Percentiles rank a stretch among this genome's conserved stretches.
phyloP scores from a whole-genome alignment of 2,329 filamentous ascomycete genomes.

The Alternaria arbusti region DNA sequence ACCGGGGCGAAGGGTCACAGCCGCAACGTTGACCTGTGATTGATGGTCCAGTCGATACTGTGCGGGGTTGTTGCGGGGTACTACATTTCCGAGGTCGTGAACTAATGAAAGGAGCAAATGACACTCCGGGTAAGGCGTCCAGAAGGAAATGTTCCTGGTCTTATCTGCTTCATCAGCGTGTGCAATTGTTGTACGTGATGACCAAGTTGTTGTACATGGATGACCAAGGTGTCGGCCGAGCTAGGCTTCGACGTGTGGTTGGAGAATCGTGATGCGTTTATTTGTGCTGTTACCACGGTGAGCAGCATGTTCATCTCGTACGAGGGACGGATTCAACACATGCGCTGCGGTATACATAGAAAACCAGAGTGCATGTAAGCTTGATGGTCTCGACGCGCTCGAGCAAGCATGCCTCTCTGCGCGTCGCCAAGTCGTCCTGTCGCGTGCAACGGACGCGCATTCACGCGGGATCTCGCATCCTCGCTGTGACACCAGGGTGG shows the following conservation, averaged over 20 bases:
- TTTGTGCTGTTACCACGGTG: background rate
- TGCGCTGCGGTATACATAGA: background rate
- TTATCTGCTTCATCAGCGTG: background rate
- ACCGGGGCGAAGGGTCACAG: background rate
- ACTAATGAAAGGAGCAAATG: background rate
- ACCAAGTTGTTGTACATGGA: background rate
- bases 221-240: background rate
- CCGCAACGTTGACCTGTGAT: background rate
- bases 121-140: background rate
- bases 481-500: background rate
- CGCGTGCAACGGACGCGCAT: background rate
- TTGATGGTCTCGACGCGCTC: background rate
- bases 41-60: background rate
- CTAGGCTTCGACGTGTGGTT: background rate
- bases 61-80: constrained; percentile 7
- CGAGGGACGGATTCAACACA: background rate
- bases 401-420: background rate
- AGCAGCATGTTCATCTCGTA: background rate
- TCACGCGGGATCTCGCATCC: background rate
- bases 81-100: background rate
- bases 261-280: no score
- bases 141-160: accelerated
- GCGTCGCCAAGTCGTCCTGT: background rate
- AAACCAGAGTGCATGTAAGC: background rate
- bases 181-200: background rate